A percentile compares a stretch with the other conserved stretches of the same genome.
Evolutionary conservation across 2,329 filamentous ascomycete genomes (phyloP).

Genomic region (Aspergillus ochraceus): DNA sequence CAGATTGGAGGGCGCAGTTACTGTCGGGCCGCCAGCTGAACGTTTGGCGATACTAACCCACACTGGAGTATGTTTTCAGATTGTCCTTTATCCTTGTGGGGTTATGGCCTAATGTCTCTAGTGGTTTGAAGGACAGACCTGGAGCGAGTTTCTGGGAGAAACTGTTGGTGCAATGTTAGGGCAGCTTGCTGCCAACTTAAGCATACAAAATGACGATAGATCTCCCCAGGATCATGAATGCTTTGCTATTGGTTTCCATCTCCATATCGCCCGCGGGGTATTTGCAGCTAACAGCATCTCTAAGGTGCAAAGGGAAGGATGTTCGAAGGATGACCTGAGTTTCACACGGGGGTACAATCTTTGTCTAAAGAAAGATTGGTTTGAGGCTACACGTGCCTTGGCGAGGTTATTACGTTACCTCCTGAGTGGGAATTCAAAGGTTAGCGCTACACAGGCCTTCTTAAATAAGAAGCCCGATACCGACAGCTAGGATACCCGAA

Average conservation of each 20-base stretch:
- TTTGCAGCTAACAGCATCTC: not conserved
- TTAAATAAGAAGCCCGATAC: too few relatives aligned
- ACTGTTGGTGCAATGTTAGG: constrained; percentile 11
- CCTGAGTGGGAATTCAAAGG: not conserved
- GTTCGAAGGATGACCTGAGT: not conserved
- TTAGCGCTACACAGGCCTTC: too few relatives aligned
- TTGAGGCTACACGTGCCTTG: constrained; percentile 12
- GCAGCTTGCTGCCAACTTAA: constrained; percentile 8
- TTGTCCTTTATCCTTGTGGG: too few relatives aligned
- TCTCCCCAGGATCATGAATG: not conserved
- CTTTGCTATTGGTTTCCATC: constrained; percentile 6
- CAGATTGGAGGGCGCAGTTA: not conserved
- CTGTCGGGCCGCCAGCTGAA: not conserved
- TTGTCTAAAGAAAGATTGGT: constrained; percentile 10
- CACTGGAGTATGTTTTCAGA: not conserved
- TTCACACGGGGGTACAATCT: constrained; percentile 16
- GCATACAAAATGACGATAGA: too few relatives aligned
- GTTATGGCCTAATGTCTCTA: not conserved
- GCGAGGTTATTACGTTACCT: constrained; percentile 13
- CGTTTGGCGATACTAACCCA: constrained; percentile 1
- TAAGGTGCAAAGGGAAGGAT: not conserved
- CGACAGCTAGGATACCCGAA: too few relatives aligned
- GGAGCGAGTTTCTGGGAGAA: constrained; percentile 7
- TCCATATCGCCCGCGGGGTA: constrained; percentile 4
- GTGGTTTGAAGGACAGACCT: constrained; percentile 12